Conservation (phyloP, 2,329 filamentous ascomycete species). For the Pseudogymnoascus sp. region DNA sequence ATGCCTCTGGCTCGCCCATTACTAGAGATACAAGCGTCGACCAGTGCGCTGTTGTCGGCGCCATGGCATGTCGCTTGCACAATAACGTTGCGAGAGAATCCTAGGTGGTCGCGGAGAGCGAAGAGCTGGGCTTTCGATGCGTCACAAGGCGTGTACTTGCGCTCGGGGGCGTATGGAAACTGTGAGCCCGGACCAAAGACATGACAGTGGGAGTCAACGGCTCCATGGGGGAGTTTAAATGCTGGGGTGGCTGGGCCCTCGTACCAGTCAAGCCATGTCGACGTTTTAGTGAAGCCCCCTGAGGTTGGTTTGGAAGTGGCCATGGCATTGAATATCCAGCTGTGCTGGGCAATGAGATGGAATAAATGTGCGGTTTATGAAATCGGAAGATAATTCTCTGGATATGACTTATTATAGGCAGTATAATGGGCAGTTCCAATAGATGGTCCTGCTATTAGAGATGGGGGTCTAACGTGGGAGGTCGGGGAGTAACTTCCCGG, state of each 20-base stretch:
- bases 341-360: conserved; percentile 29
- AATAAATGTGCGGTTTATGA: not conserved
- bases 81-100: not conserved
- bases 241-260: not conserved
- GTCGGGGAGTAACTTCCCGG: not conserved
- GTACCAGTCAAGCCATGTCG: not conserved
- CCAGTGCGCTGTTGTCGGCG: not conserved
- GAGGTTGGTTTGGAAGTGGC: conserved; percentile 56
- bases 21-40: not conserved
- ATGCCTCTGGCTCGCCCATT: not conserved
- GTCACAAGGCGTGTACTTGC: not conserved
- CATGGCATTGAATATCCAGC: conserved; percentile 56
- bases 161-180: not conserved
- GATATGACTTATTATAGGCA: not conserved
- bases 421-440: not conserved
- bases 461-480: not conserved
- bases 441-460: not conserved
- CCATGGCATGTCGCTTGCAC: not conserved
- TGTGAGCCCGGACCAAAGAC: not conserved
- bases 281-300: conserved; percentile 44
- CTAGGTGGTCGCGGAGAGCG: not conserved
- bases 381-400: not conserved
- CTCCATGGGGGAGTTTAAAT: not conserved
- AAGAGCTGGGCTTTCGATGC: not conserved
- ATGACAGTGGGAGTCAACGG: not conserved